Evolutionary conservation across 2,329 filamentous ascomycete genomes (phyloP), one percentile per base, ranked within the genome.

Genomic region (Clonostachys rosea): DNA sequence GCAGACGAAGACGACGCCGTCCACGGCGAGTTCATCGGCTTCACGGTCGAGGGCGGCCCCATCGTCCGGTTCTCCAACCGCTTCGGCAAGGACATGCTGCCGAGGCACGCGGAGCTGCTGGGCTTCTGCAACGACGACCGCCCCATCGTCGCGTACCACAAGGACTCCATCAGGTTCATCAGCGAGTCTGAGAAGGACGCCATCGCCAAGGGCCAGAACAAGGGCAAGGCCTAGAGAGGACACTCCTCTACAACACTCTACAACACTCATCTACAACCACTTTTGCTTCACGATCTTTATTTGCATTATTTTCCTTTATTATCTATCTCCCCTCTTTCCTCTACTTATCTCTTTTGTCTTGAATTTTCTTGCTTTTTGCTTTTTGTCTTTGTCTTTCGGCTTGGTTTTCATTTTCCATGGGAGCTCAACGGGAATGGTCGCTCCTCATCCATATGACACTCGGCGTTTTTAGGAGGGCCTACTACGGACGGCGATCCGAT

Each of bases 41-140:
- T 73, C 53, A 72, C 70, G 2, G 59, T 72, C 10, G 63, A 69
- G 5, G 73, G 73, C 13, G 69, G 68, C 4, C 71, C 72, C 4
- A 75, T 76, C 44, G 54, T 76, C n/a, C 65, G 66, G 16, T 72
- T 75, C 48, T 59, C 54, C 35, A 57, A 66, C n/a, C 42, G 46
- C 56, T 63, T 6, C 60, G 62, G 8, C 54, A 59, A 45, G 36
- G 17, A 16, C 18, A 51, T 54, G 11, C 46, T 69, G 2, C 59
- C 62, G 3, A 52, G 62, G 7, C 58, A 63, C 16, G 62, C 63
- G 14, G 57, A 65, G 37, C 50, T 74, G 2, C 47, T 75, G 5
- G 69, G 71, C 8, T 60, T 61, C 37, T 62, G 59, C 10, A 56
- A 58, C 1, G 51, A 63, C 36, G 62, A 63, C 18, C 54, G 60